Evolutionary conservation across 169 alveolate genomes (phyloP).

Genomic region (Perkinsus olseni): DNA sequence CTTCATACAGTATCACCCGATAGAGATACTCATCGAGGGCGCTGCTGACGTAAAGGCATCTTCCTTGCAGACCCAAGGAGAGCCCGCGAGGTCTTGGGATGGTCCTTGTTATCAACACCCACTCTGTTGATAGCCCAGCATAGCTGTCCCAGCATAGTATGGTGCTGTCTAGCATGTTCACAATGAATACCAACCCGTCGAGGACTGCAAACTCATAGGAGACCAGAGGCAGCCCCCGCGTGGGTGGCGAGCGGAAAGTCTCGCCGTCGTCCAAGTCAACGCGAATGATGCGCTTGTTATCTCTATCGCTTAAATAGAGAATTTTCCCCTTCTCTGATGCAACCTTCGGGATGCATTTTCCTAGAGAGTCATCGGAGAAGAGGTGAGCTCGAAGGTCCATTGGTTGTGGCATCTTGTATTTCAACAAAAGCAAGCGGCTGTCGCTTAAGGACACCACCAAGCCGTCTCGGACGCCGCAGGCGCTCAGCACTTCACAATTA

Average conservation of each 20-base stretch:
- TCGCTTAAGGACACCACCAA: not conserved
- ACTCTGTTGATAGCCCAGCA: not conserved
- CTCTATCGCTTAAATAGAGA: not conserved
- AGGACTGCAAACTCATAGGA: not conserved
- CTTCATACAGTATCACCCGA: not conserved
- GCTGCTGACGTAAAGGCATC: not conserved
- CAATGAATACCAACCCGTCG: not conserved
- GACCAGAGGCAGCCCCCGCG: not conserved
- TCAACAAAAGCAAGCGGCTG: not conserved
- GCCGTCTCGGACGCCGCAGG: not conserved
- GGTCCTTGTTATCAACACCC: not conserved
- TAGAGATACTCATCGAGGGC: not conserved
- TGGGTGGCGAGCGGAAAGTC: not conserved
- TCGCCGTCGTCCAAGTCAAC: not conserved
- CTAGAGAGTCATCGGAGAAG: not conserved
- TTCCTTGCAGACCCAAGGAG: not conserved
- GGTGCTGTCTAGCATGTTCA: not conserved
- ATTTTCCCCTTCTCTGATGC: not conserved
- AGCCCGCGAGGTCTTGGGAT: not conserved
- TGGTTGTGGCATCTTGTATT: not conserved
- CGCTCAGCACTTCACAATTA: not conserved
- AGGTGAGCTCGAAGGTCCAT: not conserved
- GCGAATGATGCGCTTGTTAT: not conserved
- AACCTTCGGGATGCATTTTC: not conserved
- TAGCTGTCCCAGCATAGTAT: not conserved